Conservation (phyloP, 2,329 filamentous ascomycete genomes). For the Penicillium sclerotigenum region DNA sequence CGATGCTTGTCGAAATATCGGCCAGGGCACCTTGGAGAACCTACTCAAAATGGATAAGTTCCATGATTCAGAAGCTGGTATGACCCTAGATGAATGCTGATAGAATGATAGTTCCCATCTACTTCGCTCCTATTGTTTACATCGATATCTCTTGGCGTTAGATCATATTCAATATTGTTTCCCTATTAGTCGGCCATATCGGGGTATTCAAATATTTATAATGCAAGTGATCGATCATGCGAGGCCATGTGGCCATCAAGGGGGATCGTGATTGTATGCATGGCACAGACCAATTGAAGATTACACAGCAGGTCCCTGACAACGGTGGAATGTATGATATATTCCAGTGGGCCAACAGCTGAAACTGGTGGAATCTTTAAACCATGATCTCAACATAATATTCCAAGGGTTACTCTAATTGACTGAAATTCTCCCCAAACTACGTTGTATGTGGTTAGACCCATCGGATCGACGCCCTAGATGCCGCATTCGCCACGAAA, state of each 20-base stretch:
- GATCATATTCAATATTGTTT: neutral
- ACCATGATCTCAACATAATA: too few species aligned
- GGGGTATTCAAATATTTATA: neutral
- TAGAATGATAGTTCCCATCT: neutral
- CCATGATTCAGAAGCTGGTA: neutral
- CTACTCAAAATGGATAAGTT: neutral
- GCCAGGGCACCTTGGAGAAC: neutral
- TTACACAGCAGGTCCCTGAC: constrained; percentile 1
- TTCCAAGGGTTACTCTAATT: neutral
- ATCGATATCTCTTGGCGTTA: neutral
- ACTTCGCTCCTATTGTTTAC: too few species aligned
- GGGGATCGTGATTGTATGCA: neutral
- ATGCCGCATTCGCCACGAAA: neutral
- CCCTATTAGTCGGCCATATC: too few species aligned
- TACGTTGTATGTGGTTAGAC: neutral
- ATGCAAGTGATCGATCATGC: constrained; percentile 3
- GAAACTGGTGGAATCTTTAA: neutral
- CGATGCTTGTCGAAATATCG: neutral
- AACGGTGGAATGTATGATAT: constrained; percentile 1
- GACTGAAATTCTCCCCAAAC: neutral
- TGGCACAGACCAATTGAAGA: constrained; percentile 5
- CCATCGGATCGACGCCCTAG: constrained; percentile 1
- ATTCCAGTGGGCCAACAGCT: neutral
- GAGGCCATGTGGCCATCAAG: constrained; percentile 9
- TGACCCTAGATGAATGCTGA: neutral